Evolutionary conservation across 2,329 filamentous ascomycete genomes (phyloP).

Genomic region (Aspergillus oerlinghausenensis): DNA sequence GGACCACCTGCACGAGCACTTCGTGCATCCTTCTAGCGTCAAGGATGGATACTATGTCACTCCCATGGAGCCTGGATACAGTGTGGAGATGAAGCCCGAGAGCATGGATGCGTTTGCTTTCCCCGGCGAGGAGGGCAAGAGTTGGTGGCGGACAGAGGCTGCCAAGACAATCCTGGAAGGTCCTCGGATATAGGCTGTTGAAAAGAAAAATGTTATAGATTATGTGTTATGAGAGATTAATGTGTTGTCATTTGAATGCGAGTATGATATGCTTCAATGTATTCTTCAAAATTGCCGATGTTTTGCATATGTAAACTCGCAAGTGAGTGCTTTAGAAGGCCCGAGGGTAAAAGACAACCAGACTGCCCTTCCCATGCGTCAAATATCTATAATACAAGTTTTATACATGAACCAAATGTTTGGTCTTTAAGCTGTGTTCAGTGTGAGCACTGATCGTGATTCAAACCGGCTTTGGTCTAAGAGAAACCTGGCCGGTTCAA

Average conservation of each 20-base stretch:
- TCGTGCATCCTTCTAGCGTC: conserved; percentile 74
- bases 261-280: neutral
- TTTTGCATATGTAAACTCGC: neutral
- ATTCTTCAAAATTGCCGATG: neutral
- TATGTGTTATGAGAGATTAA: conserved; percentile 2
- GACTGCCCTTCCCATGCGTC: neutral
- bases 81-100: conserved; percentile 86
- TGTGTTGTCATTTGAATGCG: neutral
- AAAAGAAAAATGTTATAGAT: neutral
- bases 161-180: conserved; percentile 69
- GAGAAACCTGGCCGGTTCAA: neutral
- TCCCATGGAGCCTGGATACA: conserved; percentile 76
- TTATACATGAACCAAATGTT: neutral
- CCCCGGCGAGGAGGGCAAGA: conserved; percentile 70
- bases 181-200: conserved; percentile 26
- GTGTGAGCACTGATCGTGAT: neutral
- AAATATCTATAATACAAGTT: neutral
- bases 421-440: neutral
- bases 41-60: conserved; percentile 85
- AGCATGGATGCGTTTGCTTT: conserved; percentile 78
- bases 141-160: conserved; percentile 81
- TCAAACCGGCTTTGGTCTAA: neutral
- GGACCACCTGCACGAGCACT: conserved; percentile 91
- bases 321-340: neutral
- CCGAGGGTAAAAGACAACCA: neutral